phyloP scores from a whole-genome alignment of 2,329 filamentous ascomycete genomes.

The Ophiosphaerella herpotricha region DNA sequence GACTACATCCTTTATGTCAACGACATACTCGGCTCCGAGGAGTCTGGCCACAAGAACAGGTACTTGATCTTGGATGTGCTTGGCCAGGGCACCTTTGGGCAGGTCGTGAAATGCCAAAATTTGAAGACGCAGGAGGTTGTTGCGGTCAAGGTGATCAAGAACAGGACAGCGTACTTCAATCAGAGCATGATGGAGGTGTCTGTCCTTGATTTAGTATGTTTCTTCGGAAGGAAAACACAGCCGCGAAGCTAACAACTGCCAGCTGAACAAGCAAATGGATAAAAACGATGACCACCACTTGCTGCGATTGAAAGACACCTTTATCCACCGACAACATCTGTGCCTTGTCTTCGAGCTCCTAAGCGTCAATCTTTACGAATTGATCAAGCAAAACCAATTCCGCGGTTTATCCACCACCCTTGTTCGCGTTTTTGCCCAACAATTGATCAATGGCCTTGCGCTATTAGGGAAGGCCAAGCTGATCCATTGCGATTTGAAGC shows the following conservation, averaged over 20 bases:
- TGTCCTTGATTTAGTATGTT: slow-evolving; percentile 83
- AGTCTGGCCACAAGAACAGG: slow-evolving; percentile 98
- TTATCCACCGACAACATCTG: slow-evolving; percentile 95
- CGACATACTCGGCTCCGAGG: slow-evolving; percentile 95
- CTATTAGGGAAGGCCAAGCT: slow-evolving; percentile 93
- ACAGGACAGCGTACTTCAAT: slow-evolving; percentile 98
- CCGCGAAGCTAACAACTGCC: slow-evolving; percentile 10
- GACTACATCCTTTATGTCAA: slow-evolving; percentile 99
- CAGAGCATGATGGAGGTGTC: slow-evolving; percentile 99
- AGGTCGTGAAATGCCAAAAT: slow-evolving; percentile 99
- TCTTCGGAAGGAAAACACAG: not conserved
- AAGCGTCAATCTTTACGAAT: slow-evolving; percentile 95
- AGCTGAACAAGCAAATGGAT: slow-evolving; percentile 98
- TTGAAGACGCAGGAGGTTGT: slow-evolving; percentile 98
- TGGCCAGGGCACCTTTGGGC: slow-evolving; percentile 95
- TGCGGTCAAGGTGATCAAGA: slow-evolving; percentile 98
- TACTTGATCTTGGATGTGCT: slow-evolving; percentile 97
- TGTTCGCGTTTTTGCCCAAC: slow-evolving; percentile 95
- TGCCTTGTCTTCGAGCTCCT: slow-evolving; percentile 95
- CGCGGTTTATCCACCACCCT: slow-evolving; percentile 94
- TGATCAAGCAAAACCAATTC: slow-evolving; percentile 99
- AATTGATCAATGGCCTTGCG: slow-evolving; percentile 88
- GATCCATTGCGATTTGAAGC: slow-evolving; percentile 98
- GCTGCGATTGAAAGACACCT: slow-evolving; percentile 92
- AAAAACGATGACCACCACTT: slow-evolving; percentile 99